phyloP scores from a whole-genome alignment of 2,329 filamentous ascomycete genomes.

The Aspergillus luchuensis region DNA sequence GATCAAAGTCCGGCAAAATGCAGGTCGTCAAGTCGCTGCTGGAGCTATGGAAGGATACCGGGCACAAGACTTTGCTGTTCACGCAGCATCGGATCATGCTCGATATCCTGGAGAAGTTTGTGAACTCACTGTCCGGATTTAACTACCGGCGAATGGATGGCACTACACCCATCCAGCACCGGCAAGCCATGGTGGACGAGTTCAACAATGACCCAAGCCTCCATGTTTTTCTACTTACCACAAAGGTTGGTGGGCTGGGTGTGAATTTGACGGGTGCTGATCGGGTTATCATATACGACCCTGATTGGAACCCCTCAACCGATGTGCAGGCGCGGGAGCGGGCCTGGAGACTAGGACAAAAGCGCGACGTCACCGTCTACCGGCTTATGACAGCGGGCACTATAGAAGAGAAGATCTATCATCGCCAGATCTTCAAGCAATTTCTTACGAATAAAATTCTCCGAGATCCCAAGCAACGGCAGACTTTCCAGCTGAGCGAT shows the following conservation, averaged over 20 bases:
- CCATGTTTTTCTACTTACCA: conserved; percentile 90
- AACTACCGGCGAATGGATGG: conserved; percentile 92
- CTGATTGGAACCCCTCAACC: conserved; percentile 97
- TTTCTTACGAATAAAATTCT: conserved; percentile 96
- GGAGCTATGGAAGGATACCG: conserved; percentile 85
- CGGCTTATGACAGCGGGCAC: conserved; percentile 97
- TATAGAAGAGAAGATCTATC: conserved; percentile 99
- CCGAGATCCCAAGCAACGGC: conserved; percentile 88
- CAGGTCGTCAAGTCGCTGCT: conserved; percentile 87
- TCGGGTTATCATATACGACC: conserved; percentile 96
- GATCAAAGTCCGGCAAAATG: conserved; percentile 88
- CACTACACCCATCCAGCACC: conserved; percentile 79
- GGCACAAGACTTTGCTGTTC: conserved; percentile 91
- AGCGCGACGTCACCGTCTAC: conserved; percentile 92
- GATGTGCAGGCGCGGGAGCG: conserved; percentile 93
- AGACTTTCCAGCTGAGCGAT: conserved; percentile 86
- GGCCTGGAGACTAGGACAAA: conserved; percentile 94
- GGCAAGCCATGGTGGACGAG: conserved; percentile 87
- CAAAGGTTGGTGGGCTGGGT: conserved; percentile 90
- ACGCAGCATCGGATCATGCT: conserved; percentile 94
- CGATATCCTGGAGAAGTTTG: conserved; percentile 84
- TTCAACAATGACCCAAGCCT: conserved; percentile 83
- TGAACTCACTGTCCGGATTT: conserved; percentile 67
- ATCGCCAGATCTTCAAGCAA: conserved; percentile 97
- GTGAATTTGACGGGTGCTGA: conserved; percentile 94